Evolutionary conservation across 345 rosid genomes (phyloP), one percentile per base, ranked within the genome.

Genomic region (Abelmoschus esculentus): DNA sequence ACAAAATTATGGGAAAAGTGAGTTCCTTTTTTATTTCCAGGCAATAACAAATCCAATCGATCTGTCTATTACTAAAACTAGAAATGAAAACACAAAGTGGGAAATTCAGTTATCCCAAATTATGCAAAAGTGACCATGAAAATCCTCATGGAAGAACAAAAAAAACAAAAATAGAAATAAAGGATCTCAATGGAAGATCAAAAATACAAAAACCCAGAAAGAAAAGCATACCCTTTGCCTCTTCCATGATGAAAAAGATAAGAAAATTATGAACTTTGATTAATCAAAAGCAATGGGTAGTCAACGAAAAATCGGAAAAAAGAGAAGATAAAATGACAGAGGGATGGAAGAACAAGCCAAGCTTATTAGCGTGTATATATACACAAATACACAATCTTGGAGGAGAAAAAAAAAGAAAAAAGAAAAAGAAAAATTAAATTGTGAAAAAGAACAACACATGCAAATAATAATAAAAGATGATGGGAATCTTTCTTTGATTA

Each of bases 181-280:
- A n/a, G 3, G 32, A 53, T 22, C 46, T 36, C 2, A 38, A 46
- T 47, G 54, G 19, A 49, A 34, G 7, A 19, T 44, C 11, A 56
- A 9, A 22, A 38, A 52, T 22, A 1, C 26, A 22, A 49, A 52
- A 12, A 44, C 52, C 14, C 44, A 60, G 71, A 28, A 31, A 18
- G 15, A 53, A 56, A 61, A 53, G 10, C 72, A 47, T 66, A 75
- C 82, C 72, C n/a, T 65, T 75, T 31, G 77, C 70, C 9, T 79
- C 82, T 31, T 75, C 79, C 82, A 75, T 75, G 72, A 60, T 50
- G n/a, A 42, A 65, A 61, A 60, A 61, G 54, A 34, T 40, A 69
- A 10, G 32, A 29, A 19, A 18, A 32, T 36, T 40, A n/a, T 12
- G 34, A 58, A 54, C 5, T 12, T 49, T 2, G 70, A 8, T 15